Base-by-base conservation (phyloP, 352 stramenopile species). In the Globisporangium viniferum region DNA sequence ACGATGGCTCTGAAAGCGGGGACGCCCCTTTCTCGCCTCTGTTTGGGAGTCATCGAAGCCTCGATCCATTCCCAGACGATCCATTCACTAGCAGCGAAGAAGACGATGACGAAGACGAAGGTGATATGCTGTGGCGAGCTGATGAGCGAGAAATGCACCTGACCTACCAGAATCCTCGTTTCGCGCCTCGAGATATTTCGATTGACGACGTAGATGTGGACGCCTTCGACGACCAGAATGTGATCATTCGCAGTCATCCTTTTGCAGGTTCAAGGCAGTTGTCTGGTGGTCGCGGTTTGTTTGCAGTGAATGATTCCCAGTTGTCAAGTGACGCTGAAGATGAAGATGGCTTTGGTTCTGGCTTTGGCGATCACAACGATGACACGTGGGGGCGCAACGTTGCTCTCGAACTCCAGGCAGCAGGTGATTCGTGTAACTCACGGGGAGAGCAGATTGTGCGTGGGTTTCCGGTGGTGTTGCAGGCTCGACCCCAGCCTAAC, bases 331-430 rank as follows among this genome's bases (percentile, higher is more conserved):
- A 61, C 3, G 59, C 36, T 41, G 63, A 68, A 9, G 62, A 44
- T 24, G 73, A 68, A 14, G 57, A 69, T 18, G 49, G 46, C 24
- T 66, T 24, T 53, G 55, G 27, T 22, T 62, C 53, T 70, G 41
- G 7, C 36, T 58, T 9, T 24, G 49, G 24, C 3, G 55, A 57
- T 31, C 20, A 31, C 31, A 31, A 54, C 14, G 65, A 71, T 22
- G 67, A 72, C 33, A 81, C 61, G 36, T 80, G 73, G 67, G 72
- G 78, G 15, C 73, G 56, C 54, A 69, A 66, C 39, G 77, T 66
- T 66, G 65, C 66, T 24, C 56, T 81, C 9, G 71, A 80, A 18
- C 24, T 78, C 1, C 75, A 82, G 24, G 33, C 54, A 3, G 48
- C 35, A n/a, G 66, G 74, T 18, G 69, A 73, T 62, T n/a, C 15